Conservation (phyloP, 78 protist genomes). For the Emiliania huxleyi region DNA sequence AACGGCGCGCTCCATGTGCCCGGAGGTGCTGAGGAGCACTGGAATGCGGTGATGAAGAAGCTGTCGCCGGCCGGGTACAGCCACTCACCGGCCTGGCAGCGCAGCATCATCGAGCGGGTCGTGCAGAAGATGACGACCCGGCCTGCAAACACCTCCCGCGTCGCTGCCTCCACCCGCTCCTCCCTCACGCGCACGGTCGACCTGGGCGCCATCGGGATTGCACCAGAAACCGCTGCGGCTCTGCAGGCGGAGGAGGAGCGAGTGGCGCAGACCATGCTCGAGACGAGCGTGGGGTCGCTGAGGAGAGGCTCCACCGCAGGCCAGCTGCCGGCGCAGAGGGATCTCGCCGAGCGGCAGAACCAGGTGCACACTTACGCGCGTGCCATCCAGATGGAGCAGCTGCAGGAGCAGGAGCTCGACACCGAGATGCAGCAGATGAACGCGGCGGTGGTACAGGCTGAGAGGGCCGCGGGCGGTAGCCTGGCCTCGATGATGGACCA, state of each 20-base stretch:
- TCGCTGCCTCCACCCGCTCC: background rate
- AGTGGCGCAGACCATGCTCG: background rate
- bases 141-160: background rate
- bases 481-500: too few relatives aligned
- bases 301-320: background rate
- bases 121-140: too few relatives aligned
- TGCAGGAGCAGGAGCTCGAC: background rate
- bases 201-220: background rate
- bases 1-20: too few relatives aligned
- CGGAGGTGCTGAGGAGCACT: too few relatives aligned
- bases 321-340: background rate
- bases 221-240: background rate
- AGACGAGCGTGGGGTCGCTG: background rate
- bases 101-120: too few relatives aligned
- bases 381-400: slow-evolving; percentile 22
- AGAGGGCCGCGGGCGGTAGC: background rate
- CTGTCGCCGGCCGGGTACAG: too few relatives aligned
- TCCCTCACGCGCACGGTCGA: background rate
- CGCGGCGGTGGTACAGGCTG: background rate
- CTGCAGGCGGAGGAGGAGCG: background rate
- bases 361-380: background rate
- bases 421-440: background rate
- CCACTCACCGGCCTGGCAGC: too few relatives aligned
- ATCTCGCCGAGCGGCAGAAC: background rate
- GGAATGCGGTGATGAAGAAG: too few relatives aligned